Evolutionary conservation across 805 yeast genomes (phyloP).

Genomic region (Blastobotrys americana): DNA sequence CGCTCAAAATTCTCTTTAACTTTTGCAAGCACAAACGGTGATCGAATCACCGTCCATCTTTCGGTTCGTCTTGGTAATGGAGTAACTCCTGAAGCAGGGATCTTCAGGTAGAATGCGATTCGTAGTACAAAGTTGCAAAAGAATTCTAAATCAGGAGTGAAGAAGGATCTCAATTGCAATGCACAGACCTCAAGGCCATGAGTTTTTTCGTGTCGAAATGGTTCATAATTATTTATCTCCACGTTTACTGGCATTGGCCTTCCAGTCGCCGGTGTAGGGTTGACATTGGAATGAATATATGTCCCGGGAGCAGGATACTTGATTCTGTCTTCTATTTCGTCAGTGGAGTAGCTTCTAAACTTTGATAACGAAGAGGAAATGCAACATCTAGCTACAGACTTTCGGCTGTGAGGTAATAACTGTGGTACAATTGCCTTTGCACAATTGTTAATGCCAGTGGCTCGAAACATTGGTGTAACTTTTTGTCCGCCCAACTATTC

Average conservation of each 20-base stretch:
- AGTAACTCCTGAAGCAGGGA: constrained; percentile 72
- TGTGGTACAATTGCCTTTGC: too few species aligned
- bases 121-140: constrained; percentile 81
- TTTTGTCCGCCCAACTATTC: too few species aligned
- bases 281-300: constrained; percentile 17
- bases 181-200: constrained; percentile 73
- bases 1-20: constrained; percentile 92
- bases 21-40: constrained; percentile 92
- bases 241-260: constrained; percentile 79
- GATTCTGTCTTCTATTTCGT: not conserved
- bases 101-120: constrained; percentile 82
- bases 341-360: not conserved
- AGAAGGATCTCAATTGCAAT: constrained; percentile 59
- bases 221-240: constrained; percentile 73
- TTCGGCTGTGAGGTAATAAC: too few species aligned
- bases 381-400: too few species aligned
- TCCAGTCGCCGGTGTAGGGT: constrained; percentile 25
- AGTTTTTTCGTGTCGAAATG: constrained; percentile 57
- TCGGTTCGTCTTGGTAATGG: constrained; percentile 66
- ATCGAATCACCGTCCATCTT: constrained; percentile 86
- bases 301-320: constrained; percentile 17
- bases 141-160: constrained; percentile 61
- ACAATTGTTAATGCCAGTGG: too few species aligned
- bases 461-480: too few species aligned
- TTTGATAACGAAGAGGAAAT: too few species aligned